Base-by-base conservation (phyloP, 495 filamentous ascomycete genomes). In the Xylaria scruposa region DNA sequence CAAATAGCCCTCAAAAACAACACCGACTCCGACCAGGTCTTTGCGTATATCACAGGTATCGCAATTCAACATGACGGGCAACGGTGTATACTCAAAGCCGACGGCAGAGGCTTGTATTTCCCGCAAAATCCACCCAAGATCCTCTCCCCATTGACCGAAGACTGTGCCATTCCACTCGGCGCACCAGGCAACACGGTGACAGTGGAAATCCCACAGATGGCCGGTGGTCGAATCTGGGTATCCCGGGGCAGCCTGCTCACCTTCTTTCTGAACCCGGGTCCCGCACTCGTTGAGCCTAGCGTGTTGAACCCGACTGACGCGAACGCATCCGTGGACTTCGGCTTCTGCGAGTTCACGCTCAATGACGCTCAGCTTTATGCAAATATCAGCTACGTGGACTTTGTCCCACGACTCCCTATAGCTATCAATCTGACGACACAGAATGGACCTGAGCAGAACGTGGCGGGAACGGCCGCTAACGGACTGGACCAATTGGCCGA, bases 321-420 rank as follows among this genome's bases (percentile, higher is more conserved):
- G 0, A 94, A 94, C 74, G 85, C 87, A 68, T 81, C 87, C 49
- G 83, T 88, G 24, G 82, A 84, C 73, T 95, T 92, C 85, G 85
- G 84, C 56, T 95, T 95, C 78, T 88, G 85, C 82, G 92, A 95
- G 78, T 93, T 94, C 79, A 95, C 92, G 0, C 90, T 88, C 77
- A 91, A 93, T 77, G 78, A 78, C 67, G 79, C 81, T 38, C 90
- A 94, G 83, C 84, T 95, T 9, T 95, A 91, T 77, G 92, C 90
- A 53, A 95, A 95, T 74, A 92, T 94, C 76, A 90, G 84, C 70
- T 92, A 92, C 67, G 92, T 95, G 31, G 92, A 95, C 77, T 94
- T 94, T 70, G 89, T 92, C 46, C 76, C 76, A 24, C 86, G 87
- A 63, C 76, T 94, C 13, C 92, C 92, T 2, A 87, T 94, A 26